These are phyloP conservation scores for Boeremia lycopersici DNA, from an alignment of 2,329 filamentous ascomycete species.

Conservation along the genomic window DNA sequence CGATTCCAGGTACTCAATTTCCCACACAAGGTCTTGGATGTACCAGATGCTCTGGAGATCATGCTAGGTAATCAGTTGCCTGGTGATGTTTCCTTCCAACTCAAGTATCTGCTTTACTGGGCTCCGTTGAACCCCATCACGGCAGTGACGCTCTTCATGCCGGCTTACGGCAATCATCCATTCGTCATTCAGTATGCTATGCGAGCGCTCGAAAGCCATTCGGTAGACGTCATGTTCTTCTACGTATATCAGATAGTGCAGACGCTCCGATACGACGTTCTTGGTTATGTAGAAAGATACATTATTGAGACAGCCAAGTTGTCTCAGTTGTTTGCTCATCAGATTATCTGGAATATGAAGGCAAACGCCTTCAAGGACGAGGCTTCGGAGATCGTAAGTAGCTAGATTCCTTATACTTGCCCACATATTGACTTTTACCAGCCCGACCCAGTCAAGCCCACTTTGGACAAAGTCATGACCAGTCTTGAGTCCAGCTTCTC, in stretches of 20 bases:
- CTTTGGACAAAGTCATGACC: slow-evolving; percentile 85
- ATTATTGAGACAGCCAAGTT: slow-evolving; percentile 97
- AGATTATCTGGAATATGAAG: slow-evolving; percentile 99
- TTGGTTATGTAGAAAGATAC: slow-evolving; percentile 95
- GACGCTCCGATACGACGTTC: slow-evolving; percentile 84
- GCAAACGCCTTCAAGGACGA: slow-evolving; percentile 98
- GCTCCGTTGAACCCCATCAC: slow-evolving; percentile 89
- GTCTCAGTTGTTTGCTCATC: slow-evolving; percentile 97
- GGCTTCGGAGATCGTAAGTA: slow-evolving; percentile 77
- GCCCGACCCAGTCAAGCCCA: slow-evolving; percentile 92
- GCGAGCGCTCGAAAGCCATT: slow-evolving; percentile 89
- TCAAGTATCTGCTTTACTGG: slow-evolving; percentile 93
- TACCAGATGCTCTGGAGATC: slow-evolving; percentile 82
- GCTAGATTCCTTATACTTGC: background rate
- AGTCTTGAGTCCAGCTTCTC: slow-evolving; percentile 85
- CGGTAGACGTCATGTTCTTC: slow-evolving; percentile 97
- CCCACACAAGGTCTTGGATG: slow-evolving; percentile 79
- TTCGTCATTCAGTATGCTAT: slow-evolving; percentile 97
- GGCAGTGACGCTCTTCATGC: slow-evolving; percentile 90
- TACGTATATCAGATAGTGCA: slow-evolving; percentile 99
- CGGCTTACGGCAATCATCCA: slow-evolving; percentile 87
- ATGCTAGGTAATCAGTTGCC: slow-evolving; percentile 79
- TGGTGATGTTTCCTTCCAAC: slow-evolving; percentile 77
- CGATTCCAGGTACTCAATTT: slow-evolving; percentile 80
- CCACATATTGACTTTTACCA: slow-evolving; percentile 40